These are phyloP conservation scores for Yamadazyma songkhlaensis DNA, from an alignment of 1,139 yeast species.

Conservation along the genomic window DNA sequence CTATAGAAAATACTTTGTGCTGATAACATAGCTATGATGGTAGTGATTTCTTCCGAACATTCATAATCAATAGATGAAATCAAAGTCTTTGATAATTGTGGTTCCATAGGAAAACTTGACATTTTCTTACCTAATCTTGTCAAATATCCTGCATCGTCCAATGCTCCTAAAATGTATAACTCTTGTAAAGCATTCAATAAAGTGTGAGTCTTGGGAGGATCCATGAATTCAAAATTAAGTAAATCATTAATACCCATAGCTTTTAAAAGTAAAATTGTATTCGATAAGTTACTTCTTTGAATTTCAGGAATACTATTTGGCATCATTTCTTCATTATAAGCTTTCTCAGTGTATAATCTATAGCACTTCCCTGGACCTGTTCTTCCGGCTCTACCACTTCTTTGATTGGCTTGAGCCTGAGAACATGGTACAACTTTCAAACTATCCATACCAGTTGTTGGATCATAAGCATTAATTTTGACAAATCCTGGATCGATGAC, in stretches of 20 bases:
- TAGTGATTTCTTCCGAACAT: conserved; percentile 81
- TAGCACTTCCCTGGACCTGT: conserved; percentile 85
- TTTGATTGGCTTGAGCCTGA: conserved; percentile 79
- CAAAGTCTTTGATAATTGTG: conserved; percentile 79
- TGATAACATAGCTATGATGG: conserved; percentile 88
- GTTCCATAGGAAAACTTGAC: conserved; percentile 97
- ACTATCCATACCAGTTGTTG: conserved; percentile 75
- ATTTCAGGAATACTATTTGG: conserved; percentile 89
- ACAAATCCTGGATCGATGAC: conserved; percentile 84
- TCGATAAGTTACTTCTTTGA: conserved; percentile 82
- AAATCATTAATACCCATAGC: conserved; percentile 93
- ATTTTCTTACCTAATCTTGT: conserved; percentile 75
- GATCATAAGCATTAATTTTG: conserved; percentile 72
- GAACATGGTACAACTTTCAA: conserved; percentile 72
- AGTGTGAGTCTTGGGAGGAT: conserved; percentile 80
- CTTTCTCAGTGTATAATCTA: conserved; percentile 67
- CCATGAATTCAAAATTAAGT: conserved; percentile 85
- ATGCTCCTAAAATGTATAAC: conserved; percentile 74
- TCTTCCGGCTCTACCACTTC: conserved; percentile 85
- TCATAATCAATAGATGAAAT: conserved; percentile 69
- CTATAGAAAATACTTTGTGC: conserved; percentile 83
- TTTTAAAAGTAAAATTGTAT: conserved; percentile 83
- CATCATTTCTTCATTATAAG: conserved; percentile 73
- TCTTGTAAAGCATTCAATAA: conserved; percentile 81
- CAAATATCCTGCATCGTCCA: conserved; percentile 74